Base-by-base conservation (phyloP, 768 basidiomycete species). In the Clathrus columnatus region DNA sequence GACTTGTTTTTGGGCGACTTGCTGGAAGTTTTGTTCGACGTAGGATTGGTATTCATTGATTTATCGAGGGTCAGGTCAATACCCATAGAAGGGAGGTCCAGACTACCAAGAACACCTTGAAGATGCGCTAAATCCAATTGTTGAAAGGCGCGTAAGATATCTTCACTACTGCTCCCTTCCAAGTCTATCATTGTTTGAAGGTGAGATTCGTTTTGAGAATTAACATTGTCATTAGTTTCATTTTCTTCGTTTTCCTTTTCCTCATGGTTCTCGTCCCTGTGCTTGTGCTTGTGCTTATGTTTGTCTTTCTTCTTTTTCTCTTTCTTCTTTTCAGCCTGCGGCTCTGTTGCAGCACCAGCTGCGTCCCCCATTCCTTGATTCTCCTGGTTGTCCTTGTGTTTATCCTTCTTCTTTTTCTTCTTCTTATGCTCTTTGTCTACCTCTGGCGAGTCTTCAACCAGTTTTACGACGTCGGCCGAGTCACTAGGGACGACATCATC, bases 121-220 rank as follows among this genome's bases (percentile, higher is more conserved):
- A 90, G 78, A 69, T 83, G 87, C 50, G 83, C 75, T 54, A 85
- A 72, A 61, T 90, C 87, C 58, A 89, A 70, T 48, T 83, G 80
- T 64, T 89, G 86, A 48, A 90, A 68, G 10, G 80, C 81, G 29
- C 82, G 85, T 44, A 89, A 69, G 45, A 90, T 78, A 57, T 87
- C 84, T 48, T 90, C 87, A 61, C 80, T 85, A 23, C 84, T 84
- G 11, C 75, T n/a, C n/a, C 73, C 10, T 56, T 32, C 57, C 61
- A 69, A 50, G 62, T 66, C 52, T 67, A 72, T 41, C 69, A 69
- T 49, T 63, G 71, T 45, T 58, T 61, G 11, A 60, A 58, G 27
- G 64, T 61, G 32, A 73, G 66, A 54, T 70, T 64, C 56, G 68
- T 46, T 56, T 67, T 59, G 58, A 65, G 66, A 29, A 63, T 45